phyloP scores from a whole-genome alignment of 441 rosid species.

The Gossypium schwendimanii region DNA sequence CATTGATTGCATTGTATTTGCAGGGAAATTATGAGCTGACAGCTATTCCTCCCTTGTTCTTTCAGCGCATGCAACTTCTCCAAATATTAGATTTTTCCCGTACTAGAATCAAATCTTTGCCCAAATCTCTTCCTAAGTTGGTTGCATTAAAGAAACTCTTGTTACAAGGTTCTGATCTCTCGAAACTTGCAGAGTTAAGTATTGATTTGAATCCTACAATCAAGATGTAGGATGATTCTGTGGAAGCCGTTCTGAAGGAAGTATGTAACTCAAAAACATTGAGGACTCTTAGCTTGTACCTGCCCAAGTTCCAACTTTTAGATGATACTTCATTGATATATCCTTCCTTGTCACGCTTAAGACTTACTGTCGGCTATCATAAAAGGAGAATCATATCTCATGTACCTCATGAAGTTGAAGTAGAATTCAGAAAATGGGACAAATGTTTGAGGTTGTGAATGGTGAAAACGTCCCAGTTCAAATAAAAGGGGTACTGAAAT shows the following conservation, averaged over 20 bases:
- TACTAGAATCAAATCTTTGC: constrained; percentile 15
- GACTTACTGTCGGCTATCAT: constrained; percentile 17
- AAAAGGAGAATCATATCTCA: background rate
- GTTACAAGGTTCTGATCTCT: constrained; percentile 10
- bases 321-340: background rate
- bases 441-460: background rate
- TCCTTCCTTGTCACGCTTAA: background rate
- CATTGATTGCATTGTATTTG: background rate
- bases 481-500: background rate
- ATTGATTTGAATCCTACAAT: constrained; percentile 10
- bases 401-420: background rate
- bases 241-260: constrained; percentile 7
- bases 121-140: constrained; percentile 15
- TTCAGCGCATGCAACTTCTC: constrained; percentile 10
- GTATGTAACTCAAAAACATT: background rate
- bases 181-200: background rate
- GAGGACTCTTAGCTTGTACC: constrained; percentile 7
- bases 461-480: background rate
- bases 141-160: constrained; percentile 2
- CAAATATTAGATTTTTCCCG: constrained; percentile 17
- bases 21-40: constrained; percentile 13
- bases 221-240: constrained; percentile 11
- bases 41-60: constrained; percentile 11
- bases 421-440: background rate
- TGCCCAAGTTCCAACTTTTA: background rate